Evolutionary conservation across 352 stramenopile genomes (phyloP), one percentile per base, ranked within the genome.

Genomic region (Phytophthora ramorum): DNA sequence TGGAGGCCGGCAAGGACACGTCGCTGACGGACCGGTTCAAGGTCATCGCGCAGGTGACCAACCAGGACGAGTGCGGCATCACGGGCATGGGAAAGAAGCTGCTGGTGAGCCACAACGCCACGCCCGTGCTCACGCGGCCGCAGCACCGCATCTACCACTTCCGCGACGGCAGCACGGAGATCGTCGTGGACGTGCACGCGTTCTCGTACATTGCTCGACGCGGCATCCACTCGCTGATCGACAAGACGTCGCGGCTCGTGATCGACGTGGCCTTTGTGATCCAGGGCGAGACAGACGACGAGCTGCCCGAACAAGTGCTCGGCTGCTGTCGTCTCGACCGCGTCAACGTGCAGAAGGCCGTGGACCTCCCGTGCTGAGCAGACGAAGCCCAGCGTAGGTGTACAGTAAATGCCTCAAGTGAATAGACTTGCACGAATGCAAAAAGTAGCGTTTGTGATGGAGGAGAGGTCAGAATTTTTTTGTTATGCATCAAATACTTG

Each of bases 221-320:
- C 14, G 87, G 87, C 46, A 93, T 95, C 69, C 71, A 93, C 75
- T 69, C 89, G 45, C 66, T 95, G 41, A 68, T 93, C 13, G 82
- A 93, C 78, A 93, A 91, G 75, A 89, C 76, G 4, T 69, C 83
- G 32, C 77, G 80, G 26, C 69, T 97, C 17, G 84, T 97, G 41
- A 93, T 97, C 57, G 90, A 97, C 74, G 76, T 97, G 7, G 85
- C 79, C 0, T 95, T 96, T 57, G 87, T 96, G 14, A 75, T 97
- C 12, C 87, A 97, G 63, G 89, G 90, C 30, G 89, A 97, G 63
- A 85, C 82, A 1, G 87, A 96, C 17, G 85, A 96, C 26, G 89
- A 97, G 52, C 63, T 97, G 22, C 90, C 90, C 0, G 90, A 97
- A 66, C 85, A 89, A 61, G 80, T 96, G 37, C 74, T 97, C 2